Percentiles rank a stretch among this genome's conserved stretches.
Conservation (phyloP, 495 filamentous ascomycete species). For the Tuber magnatum region DNA sequence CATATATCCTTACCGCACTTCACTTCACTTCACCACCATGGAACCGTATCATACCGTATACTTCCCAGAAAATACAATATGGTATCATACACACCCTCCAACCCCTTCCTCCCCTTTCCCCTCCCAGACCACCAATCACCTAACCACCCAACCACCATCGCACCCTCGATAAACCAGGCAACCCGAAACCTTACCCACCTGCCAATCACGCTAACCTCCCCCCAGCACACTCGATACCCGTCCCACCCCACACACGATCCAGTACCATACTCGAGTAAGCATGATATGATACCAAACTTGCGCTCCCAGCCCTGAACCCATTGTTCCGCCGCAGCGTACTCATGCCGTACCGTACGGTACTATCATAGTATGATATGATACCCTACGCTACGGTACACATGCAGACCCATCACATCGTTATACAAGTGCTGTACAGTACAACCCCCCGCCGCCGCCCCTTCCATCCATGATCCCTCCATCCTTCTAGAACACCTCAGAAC, state of each 20-base stretch:
- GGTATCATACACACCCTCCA: no score
- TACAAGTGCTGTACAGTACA: neutral
- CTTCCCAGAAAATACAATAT: neutral
- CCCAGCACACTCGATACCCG: neutral
- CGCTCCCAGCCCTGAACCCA: neutral
- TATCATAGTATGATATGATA: no score
- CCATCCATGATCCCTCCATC: neutral
- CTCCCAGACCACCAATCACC: neutral
- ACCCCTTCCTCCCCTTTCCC: neutral
- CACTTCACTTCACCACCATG: neutral
- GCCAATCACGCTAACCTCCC: constrained; percentile 4
- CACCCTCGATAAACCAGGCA: neutral
- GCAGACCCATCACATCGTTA: constrained; percentile 11
- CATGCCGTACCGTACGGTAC: no score
- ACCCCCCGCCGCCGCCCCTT: neutral
- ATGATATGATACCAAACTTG: neutral
- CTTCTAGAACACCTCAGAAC: constrained; percentile 20
- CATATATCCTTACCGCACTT: neutral
- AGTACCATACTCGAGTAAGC: neutral
- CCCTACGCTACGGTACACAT: neutral
- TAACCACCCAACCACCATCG: neutral
- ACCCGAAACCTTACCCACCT: neutral
- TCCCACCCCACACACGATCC: neutral
- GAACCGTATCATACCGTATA: neutral
- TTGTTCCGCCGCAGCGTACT: no score